A percentile compares a stretch with the other conserved stretches of the same genome.
These are phyloP conservation scores for Verticillium nubilum DNA, from an alignment of 2,329 filamentous ascomycete species.

Conservation along the genomic window DNA sequence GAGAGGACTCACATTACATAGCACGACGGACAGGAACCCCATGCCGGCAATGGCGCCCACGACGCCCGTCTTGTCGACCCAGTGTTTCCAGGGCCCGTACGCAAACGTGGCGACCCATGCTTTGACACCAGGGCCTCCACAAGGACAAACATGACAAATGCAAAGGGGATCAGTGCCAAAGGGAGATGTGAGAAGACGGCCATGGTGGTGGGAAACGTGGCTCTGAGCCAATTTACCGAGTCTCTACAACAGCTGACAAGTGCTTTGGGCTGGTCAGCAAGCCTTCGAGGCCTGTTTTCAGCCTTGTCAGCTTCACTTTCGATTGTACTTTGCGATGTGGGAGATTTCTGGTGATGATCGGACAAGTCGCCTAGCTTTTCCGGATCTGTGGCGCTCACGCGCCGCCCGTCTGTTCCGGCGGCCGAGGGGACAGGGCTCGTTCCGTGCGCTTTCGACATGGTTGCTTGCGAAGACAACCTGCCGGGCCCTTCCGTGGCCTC, in stretches of 20 bases:
- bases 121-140: constrained; percentile 68
- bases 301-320: neutral
- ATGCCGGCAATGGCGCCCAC: constrained; percentile 65
- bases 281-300: neutral
- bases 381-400: too few relatives aligned
- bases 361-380: too few relatives aligned
- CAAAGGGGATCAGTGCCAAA: constrained; percentile 62
- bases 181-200: constrained; percentile 61
- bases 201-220: constrained; percentile 66
- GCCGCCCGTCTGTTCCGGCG: constrained; percentile 63
- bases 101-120: constrained; percentile 71
- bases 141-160: constrained; percentile 68
- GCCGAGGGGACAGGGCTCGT: too few relatives aligned
- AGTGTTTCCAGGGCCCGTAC: constrained; percentile 67
- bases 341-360: too few relatives aligned
- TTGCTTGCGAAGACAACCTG: too few relatives aligned
- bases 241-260: constrained; percentile 43
- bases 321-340: neutral
- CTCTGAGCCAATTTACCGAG: constrained; percentile 51
- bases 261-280: constrained; percentile 28
- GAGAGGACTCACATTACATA: constrained; percentile 59
- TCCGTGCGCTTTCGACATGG: too few relatives aligned
- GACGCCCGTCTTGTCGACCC: constrained; percentile 63
- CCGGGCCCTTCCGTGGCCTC: too few relatives aligned
- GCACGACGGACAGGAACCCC: constrained; percentile 63